These are phyloP conservation scores for Aurinia saxatilis DNA, from an alignment of 345 rosid species.

Conservation along the genomic window DNA sequence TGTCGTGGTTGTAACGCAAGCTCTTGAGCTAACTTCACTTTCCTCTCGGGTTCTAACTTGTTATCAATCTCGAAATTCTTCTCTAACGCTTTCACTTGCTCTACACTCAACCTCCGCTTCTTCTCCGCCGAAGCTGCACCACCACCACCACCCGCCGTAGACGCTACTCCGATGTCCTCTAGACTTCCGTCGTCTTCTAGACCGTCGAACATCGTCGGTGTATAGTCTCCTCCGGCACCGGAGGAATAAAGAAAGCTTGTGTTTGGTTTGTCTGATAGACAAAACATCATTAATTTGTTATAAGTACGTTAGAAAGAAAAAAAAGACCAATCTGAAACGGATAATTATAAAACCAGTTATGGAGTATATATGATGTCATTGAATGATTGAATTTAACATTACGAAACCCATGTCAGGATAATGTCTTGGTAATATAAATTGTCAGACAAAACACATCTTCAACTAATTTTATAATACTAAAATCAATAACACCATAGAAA, in stretches of 20 bases:
- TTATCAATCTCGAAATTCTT: slow-evolving; percentile 80
- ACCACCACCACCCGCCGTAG: background rate
- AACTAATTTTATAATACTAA: background rate
- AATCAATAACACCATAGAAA: background rate
- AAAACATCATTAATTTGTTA: background rate
- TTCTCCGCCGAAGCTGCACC: slow-evolving; percentile 65
- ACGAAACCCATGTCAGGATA: slow-evolving; percentile 15
- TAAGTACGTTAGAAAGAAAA: no score
- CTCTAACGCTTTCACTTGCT: slow-evolving; percentile 83
- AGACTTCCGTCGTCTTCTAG: slow-evolving; percentile 50
- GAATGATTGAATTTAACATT: slow-evolving; percentile 4
- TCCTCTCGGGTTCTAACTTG: slow-evolving; percentile 83
- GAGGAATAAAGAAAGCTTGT: slow-evolving; percentile 30
- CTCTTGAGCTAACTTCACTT: slow-evolving; percentile 73
- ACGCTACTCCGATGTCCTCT: slow-evolving; percentile 25
- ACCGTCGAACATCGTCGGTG: slow-evolving; percentile 60
- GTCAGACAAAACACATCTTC: slow-evolving; percentile 6
- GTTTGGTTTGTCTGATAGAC: slow-evolving; percentile 51
- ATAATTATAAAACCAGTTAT: background rate
- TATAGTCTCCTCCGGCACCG: slow-evolving; percentile 30
- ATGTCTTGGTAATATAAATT: slow-evolving; percentile 17
- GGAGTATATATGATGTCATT: slow-evolving; percentile 11
- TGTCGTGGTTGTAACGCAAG: slow-evolving; percentile 79
- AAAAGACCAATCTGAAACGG: slow-evolving; percentile 1
- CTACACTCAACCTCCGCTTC: slow-evolving; percentile 64